Evolutionary conservation across 2,329 filamentous ascomycete species (phyloP), one percentile per base, ranked within the genome.

Genomic region (Didymella segeticola): DNA sequence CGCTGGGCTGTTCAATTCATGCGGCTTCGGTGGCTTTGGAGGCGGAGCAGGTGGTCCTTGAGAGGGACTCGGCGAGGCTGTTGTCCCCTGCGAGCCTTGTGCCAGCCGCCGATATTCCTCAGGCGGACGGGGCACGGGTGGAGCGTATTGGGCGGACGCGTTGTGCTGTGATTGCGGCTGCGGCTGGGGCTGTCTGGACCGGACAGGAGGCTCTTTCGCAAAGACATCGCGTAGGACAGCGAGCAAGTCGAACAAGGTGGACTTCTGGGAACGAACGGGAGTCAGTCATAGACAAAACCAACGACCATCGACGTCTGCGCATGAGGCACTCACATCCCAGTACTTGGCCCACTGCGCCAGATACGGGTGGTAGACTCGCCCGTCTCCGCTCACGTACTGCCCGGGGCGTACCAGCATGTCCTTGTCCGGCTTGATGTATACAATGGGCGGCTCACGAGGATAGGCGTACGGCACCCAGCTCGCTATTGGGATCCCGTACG

Each of bases 401-500:
- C 95, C 95, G 1, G 93, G 91, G 17, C 93, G 85, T 34, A 99
- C 88, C 61, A 89, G 78, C 91, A 99, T 98, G 60, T 87, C 89
- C 61, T 90, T 88, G 5, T 90, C 91, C 2, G 95, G 93, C 6
- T 87, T 93, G 34, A 98, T 91, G 74, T 96, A 98, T 53, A 89
- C 86, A 39, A 98, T 83, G 1, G 95, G 95, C 0, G 91, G 83
- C 67, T 96, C 91, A 58, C 86, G 83, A 1, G 95, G 95, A 72
- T 98, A 99, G 47, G 86, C 85, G 70, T 96, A 91, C 4, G 95
- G 95, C 37, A 98, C 82, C 93, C 95, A 98, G 83, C 98, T 77
- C 59, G 90, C 89, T 61, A 99, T 81, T 19, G 95, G 95, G 67
- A 98, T 98, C 61, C 91, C 86, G 76, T 98, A 99, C 4, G 87